Base-by-base conservation (phyloP, 768 basidiomycete species). In the Porphyrellus cyaneotinctus region DNA sequence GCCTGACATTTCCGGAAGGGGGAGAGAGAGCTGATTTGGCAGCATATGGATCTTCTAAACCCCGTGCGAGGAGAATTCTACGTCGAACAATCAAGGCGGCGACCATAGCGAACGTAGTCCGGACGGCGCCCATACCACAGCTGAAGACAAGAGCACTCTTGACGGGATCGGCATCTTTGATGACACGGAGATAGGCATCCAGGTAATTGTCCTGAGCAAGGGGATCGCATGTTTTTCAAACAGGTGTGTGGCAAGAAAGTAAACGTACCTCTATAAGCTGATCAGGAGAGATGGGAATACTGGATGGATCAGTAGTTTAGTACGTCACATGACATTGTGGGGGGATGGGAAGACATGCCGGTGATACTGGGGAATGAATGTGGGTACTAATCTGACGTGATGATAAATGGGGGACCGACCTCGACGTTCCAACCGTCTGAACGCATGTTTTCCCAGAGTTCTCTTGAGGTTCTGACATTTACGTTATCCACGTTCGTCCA, bases 71-170 rank as follows among this genome's bases (percentile, higher is more conserved):
- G 31, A 84, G 64, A 60, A 91, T 87, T 62, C 86, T 89, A 43
- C 95, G 76, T 38, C 95, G 77, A 2, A 97, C 78, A 32, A 99
- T 76, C 51, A 85, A 83, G 1, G 95, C 94, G 8, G 93, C 91
- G n/a, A 87, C 81, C 97, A 98, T 98, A 4, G 91, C 93, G 64
- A 97, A 98, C 0, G 95, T 97, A 3, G 94, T 95, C 18, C 95
- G 81, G 1, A 97, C 95, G 3, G 91, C 92, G 41, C 97, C 97
- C 84, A 95, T 93, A 30, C 97, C 95, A 66, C 95, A 97, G 44
- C 89, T 93, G 68, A 98, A 97, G 5, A 98, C 88, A 18, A 98
- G 74, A 0, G 88, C 84, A 0, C 92, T 93, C 17, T 75, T 75
- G 4, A 86, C 72, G 2, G 95, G 95, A 61, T 95, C 90, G 0